phyloP scores from a whole-genome alignment of 2,329 filamentous ascomycete species.

The Lachnellula willkommii region DNA sequence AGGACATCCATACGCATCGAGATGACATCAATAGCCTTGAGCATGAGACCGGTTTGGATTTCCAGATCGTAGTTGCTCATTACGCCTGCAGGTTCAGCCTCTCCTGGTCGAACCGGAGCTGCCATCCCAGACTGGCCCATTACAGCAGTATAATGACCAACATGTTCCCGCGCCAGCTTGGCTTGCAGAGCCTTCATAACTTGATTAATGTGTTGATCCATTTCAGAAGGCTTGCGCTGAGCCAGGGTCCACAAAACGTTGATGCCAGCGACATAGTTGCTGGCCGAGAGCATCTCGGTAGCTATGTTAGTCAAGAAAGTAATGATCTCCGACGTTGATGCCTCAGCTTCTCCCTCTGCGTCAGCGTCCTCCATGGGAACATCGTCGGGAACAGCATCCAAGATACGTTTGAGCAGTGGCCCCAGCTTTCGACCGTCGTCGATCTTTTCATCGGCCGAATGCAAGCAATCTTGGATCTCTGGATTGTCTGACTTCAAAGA shows the following conservation, averaged over 20 bases:
- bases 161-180: slow-evolving; percentile 90
- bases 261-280: slow-evolving; percentile 80
- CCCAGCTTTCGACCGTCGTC: slow-evolving; percentile 67
- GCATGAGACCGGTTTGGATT: slow-evolving; percentile 83
- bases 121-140: slow-evolving; percentile 43
- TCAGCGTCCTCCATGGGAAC: slow-evolving; percentile 69
- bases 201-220: slow-evolving; percentile 81
- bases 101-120: slow-evolving; percentile 34
- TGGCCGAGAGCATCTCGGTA: slow-evolving; percentile 76
- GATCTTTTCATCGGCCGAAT: slow-evolving; percentile 64
- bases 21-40: slow-evolving; percentile 92
- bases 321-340: slow-evolving; percentile 80
- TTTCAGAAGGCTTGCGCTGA: slow-evolving; percentile 74
- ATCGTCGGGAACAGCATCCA: slow-evolving; percentile 83
- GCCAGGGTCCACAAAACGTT: slow-evolving; percentile 92
- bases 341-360: slow-evolving; percentile 77
- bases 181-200: slow-evolving; percentile 91
- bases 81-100: slow-evolving; percentile 49
- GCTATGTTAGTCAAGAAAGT: slow-evolving; percentile 79
- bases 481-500: slow-evolving; percentile 80
- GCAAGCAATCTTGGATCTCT: slow-evolving; percentile 89
- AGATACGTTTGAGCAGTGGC: slow-evolving; percentile 72
- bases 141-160: slow-evolving; percentile 64
- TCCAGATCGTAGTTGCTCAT: slow-evolving; percentile 74
- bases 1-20: slow-evolving; percentile 88